Conservation (phyloP, 495 filamentous ascomycete genomes). For the Ramalina peruviana region DNA sequence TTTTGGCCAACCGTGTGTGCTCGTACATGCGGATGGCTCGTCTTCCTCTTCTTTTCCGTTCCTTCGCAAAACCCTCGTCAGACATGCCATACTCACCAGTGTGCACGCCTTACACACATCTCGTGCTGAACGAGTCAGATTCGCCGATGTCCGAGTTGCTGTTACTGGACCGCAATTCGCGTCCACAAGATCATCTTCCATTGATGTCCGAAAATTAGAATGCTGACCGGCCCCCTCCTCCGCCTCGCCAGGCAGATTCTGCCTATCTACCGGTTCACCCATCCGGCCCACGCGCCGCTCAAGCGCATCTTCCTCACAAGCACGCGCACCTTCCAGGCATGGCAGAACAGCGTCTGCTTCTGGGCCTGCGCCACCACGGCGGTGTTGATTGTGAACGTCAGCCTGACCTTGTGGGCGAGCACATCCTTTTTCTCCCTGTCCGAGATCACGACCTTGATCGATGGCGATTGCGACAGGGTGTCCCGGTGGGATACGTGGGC, state of each 20-base stretch:
- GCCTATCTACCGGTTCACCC: not conserved
- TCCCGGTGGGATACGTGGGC: slow-evolving; percentile 11
- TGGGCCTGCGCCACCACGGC: not conserved
- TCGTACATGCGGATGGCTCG: no score
- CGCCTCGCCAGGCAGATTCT: not conserved
- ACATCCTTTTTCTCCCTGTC: not conserved
- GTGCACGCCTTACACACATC: no score
- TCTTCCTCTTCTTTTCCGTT: no score
- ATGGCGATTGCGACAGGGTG: slow-evolving; percentile 10
- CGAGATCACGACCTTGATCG: slow-evolving; percentile 1
- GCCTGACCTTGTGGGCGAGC: not conserved
- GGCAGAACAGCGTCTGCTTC: slow-evolving; percentile 1
- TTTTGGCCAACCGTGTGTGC: no score
- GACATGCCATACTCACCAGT: no score
- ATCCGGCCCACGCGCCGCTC: not conserved
- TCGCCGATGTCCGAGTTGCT: no score
- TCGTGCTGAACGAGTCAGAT: no score
- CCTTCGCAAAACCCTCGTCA: no score
- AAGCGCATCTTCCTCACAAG: not conserved
- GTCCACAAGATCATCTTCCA: no score
- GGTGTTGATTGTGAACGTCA: not conserved
- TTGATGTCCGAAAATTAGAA: not conserved
- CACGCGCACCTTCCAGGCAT: not conserved
- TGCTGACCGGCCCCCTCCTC: not conserved
- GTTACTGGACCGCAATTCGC: no score